Conservation (phyloP, 106 monocot species). For the Hemerocallis citrina region DNA sequence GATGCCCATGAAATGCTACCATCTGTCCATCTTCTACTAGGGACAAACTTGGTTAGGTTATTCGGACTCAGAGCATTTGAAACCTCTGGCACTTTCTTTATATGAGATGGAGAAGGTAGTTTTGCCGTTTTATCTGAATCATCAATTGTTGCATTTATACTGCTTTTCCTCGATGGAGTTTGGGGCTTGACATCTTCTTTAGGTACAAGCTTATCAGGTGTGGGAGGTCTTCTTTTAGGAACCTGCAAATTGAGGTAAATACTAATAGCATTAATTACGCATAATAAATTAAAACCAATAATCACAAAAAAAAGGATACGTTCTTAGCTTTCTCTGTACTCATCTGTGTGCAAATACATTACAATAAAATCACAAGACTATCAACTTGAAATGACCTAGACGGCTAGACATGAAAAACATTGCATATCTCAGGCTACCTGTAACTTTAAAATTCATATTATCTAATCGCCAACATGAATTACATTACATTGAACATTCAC, state of each 20-base stretch:
- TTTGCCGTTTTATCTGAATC: slow-evolving; percentile 32
- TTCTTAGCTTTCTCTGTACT: too few relatives aligned
- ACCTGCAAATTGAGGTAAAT: slow-evolving; percentile 29
- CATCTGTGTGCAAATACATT: too few relatives aligned
- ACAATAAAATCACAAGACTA: too few relatives aligned
- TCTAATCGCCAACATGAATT: too few relatives aligned
- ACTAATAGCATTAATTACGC: neutral
- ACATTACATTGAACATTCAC: too few relatives aligned
- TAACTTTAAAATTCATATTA: too few relatives aligned
- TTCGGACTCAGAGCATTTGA: slow-evolving; percentile 13
- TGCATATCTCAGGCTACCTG: too few relatives aligned
- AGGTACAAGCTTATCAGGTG: slow-evolving; percentile 25
- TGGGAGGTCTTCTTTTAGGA: slow-evolving; percentile 30
- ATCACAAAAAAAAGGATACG: too few relatives aligned
- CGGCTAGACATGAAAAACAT: too few relatives aligned
- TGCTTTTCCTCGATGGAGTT: slow-evolving; percentile 33
- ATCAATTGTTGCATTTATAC: slow-evolving; percentile 11
- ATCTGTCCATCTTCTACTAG: slow-evolving; percentile 48
- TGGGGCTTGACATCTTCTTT: slow-evolving; percentile 42
- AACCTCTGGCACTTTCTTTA: slow-evolving; percentile 37
- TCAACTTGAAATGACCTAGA: too few relatives aligned
- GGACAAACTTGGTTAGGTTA: slow-evolving; percentile 44
- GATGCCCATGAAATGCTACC: slow-evolving; percentile 58
- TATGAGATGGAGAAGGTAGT: slow-evolving; percentile 7
- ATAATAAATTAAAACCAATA: too few relatives aligned